Conservation (phyloP, 441 rosid species). For the Raphanus hybrid region DNA sequence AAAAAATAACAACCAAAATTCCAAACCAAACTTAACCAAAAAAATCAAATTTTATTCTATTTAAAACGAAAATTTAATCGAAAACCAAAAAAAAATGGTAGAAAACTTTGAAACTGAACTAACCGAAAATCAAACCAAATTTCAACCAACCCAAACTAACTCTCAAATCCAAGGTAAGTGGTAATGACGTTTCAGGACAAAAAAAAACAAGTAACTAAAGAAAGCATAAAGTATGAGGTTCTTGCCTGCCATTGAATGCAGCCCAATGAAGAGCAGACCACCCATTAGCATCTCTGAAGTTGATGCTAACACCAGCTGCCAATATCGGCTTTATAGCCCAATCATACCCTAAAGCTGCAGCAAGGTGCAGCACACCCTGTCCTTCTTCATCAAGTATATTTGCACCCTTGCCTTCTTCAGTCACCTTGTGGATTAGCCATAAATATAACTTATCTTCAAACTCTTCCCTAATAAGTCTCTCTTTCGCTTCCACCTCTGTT, state of each 20-base stretch:
- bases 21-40: neutral
- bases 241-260: constrained; percentile 77
- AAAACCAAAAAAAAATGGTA: too few relatives aligned
- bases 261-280: constrained; percentile 99
- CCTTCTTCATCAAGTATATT: constrained; percentile 71
- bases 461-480: constrained; percentile 52
- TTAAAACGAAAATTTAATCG: too few relatives aligned
- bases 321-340: constrained; percentile 76
- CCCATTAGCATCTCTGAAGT: constrained; percentile 85
- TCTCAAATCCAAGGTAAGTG: neutral
- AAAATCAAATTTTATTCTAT: neutral
- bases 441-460: constrained; percentile 60
- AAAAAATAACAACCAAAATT: too few relatives aligned
- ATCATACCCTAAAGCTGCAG: constrained; percentile 79
- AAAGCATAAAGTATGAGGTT: constrained; percentile 22
- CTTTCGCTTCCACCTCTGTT: constrained; percentile 42
- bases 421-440: constrained; percentile 68
- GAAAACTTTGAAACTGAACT: too few relatives aligned
- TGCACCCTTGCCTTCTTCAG: constrained; percentile 78
- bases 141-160: neutral
- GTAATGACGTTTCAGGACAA: constrained; percentile 8
- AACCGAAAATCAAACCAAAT: too few relatives aligned
- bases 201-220: constrained; percentile 8
- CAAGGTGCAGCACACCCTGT: constrained; percentile 82
- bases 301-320: constrained; percentile 67